Conservation (phyloP, 2,329 filamentous ascomycete species). For the Metarhizium robertsii region DNA sequence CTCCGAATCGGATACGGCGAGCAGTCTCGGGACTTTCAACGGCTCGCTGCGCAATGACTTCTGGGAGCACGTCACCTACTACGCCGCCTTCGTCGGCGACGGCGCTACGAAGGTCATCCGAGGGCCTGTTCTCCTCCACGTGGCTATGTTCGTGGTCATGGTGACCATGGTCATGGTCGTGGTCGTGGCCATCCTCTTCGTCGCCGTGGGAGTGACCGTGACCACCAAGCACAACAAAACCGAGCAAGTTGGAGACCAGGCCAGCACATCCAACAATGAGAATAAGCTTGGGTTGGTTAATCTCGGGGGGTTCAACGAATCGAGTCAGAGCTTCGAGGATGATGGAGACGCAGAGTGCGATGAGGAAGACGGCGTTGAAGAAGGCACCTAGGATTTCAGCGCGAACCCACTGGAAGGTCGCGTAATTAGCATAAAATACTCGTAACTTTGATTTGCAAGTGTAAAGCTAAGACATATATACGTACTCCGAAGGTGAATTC, state of each 20-base stretch:
- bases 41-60: slow-evolving; percentile 47
- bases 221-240: slow-evolving; percentile 85
- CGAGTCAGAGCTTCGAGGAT: slow-evolving; percentile 90
- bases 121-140: slow-evolving; percentile 43
- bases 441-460: not conserved
- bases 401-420: slow-evolving; percentile 69
- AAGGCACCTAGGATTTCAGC: slow-evolving; percentile 94
- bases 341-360: slow-evolving; percentile 92
- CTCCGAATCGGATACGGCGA: slow-evolving; percentile 32
- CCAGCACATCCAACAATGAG: slow-evolving; percentile 83
- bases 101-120: slow-evolving; percentile 26
- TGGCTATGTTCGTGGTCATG: slow-evolving; percentile 27
- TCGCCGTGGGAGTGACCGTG: slow-evolving; percentile 75
- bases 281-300: slow-evolving; percentile 76
- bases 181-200: slow-evolving; percentile 43
- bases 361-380: slow-evolving; percentile 95
- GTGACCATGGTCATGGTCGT: slow-evolving; percentile 35
- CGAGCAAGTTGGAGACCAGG: slow-evolving; percentile 78
- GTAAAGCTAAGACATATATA: slow-evolving; percentile 10
- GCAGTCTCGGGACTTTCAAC: slow-evolving; percentile 22
- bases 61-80: slow-evolving; percentile 52
- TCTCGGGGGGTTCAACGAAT: slow-evolving; percentile 82
- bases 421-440: slow-evolving; percentile 11
- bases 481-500: slow-evolving; percentile 90
- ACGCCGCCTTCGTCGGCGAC: slow-evolving; percentile 49